These are phyloP conservation scores for Fusarium proliferatum DNA, from an alignment of 2,329 filamentous ascomycete genomes.

Conservation along the genomic window DNA sequence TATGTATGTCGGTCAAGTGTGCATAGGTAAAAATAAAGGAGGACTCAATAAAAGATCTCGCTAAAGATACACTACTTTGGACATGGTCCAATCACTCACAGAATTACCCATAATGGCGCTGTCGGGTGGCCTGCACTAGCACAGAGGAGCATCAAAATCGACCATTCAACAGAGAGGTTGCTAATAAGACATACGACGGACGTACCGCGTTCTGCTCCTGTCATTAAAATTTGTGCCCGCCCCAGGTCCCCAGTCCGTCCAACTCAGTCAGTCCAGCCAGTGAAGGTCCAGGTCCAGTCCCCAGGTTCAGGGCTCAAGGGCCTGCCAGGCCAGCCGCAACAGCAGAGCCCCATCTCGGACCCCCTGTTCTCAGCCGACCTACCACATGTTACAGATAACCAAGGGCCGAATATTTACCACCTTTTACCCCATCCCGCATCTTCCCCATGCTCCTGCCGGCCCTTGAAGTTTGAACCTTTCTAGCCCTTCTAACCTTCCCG, in stretches of 20 bases:
- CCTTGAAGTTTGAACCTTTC: conserved; percentile 5
- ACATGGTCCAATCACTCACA: conserved; percentile 18
- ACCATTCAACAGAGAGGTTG: conserved; percentile 19
- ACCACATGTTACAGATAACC: conserved; percentile 40
- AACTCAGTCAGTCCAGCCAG: not conserved
- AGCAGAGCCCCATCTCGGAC: conserved; percentile 42
- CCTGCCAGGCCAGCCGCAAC: conserved; percentile 10
- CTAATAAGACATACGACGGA: not conserved
- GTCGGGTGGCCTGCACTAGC: conserved; percentile 23
- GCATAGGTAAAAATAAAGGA: not conserved
- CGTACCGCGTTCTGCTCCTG: conserved; percentile 11
- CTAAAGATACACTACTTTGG: conserved; percentile 4
- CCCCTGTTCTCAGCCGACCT: conserved; percentile 35
- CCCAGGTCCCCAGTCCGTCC: not conserved
- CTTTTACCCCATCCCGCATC: conserved; percentile 39
- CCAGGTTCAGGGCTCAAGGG: not conserved
- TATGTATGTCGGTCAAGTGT: conserved; percentile 21
- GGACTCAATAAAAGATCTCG: conserved; percentile 19
- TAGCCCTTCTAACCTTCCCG: conserved; percentile 31
- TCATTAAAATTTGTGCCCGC: conserved; percentile 27
- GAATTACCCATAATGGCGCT: conserved; percentile 6
- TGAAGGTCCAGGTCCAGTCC: not conserved
- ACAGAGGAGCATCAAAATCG: not conserved
- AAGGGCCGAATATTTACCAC: conserved; percentile 39
- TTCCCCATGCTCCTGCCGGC: conserved; percentile 17